A percentile compares a stretch with the other conserved stretches of the same genome.
These are phyloP conservation scores for Sugiyamaella marilandica DNA, from an alignment of 805 yeast genomes.

Conservation along the genomic window DNA sequence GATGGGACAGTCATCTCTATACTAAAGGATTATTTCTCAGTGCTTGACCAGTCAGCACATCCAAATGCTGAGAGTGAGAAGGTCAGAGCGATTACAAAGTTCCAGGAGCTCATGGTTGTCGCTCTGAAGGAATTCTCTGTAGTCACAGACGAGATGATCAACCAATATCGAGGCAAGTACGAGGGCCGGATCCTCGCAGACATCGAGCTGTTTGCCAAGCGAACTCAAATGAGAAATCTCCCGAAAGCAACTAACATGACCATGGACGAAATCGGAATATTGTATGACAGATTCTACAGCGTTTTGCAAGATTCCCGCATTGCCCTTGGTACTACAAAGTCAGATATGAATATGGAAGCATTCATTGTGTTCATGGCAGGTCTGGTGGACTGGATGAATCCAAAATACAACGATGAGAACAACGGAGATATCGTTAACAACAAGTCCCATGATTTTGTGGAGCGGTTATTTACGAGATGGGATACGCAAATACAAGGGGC, in stretches of 20 bases:
- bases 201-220: conserved; percentile 83
- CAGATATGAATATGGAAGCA: conserved; percentile 69
- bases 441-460: conserved; percentile 44
- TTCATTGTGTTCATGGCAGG: conserved; percentile 73
- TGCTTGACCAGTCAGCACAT: conserved; percentile 73
- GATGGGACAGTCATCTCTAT: conserved; percentile 89
- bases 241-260: conserved; percentile 65
- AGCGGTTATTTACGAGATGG: conserved; percentile 68
- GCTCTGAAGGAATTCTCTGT: conserved; percentile 88
- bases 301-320: conserved; percentile 59
- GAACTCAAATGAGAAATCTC: conserved; percentile 83
- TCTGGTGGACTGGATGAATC: conserved; percentile 66
- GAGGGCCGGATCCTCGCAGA: conserved; percentile 77
- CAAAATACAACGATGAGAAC: conserved; percentile 21
- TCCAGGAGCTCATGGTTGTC: conserved; percentile 84
- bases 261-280: conserved; percentile 55
- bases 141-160: conserved; percentile 69
- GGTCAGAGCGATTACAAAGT: conserved; percentile 65
- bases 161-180: conserved; percentile 61
- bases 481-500: conserved; percentile 47
- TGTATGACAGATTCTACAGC: conserved; percentile 81
- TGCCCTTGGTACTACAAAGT: conserved; percentile 43
- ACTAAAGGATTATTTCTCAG: conserved; percentile 73
- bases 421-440: background rate
- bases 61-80: conserved; percentile 64